Evolutionary conservation across 2,329 filamentous ascomycete species (phyloP), one percentile per base, ranked within the genome.

Genomic region (Fusarium mundagurra): DNA sequence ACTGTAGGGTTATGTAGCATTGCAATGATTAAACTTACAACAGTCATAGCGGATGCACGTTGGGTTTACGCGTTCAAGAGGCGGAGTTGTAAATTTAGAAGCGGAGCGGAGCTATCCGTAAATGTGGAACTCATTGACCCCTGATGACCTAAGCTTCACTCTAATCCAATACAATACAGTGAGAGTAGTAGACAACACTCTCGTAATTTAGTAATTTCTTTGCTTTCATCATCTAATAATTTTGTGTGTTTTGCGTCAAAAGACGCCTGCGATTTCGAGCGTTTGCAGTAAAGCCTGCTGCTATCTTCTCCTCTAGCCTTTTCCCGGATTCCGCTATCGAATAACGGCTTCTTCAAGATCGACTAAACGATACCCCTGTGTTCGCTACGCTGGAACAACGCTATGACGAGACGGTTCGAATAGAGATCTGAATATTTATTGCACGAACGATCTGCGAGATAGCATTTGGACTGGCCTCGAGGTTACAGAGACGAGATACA

Each of bases 131-230:
- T 71, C 71, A 39, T 38, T 44, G 67, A 38, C 76, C 76, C 76
- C 76, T 78, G 76, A 78, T 78, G 76, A 76, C 74, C 70, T 78
- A 78, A 77, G 72, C 72, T 47, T 53, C n/a, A 47, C 50, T 67
- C 61, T 47, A 47, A 38, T 58, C 43, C 33, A 44, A 62, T 68
- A 27, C 45, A 61, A 59, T 53, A 41, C 34, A 55, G n/a, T 55
- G 43, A 48, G 44, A 47, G 41, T 36, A 61, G 50, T 33, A 62
- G 51, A 50, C 27, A 45, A 50, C 60, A 50, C 59, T 50, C 48
- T 36, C 34, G 39, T 63, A 45, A 61, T 67, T n/a, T n/a, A n/a
- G n/a, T 73, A 67, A 74, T 71, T 62, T 73, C 66, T 59, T 53
- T 64, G 57, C 36, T 38, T 58, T 41, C 43, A 31, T 43, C 67